A percentile compares a stretch with the other conserved stretches of the same genome.
phyloP scores from a whole-genome alignment of 2,329 filamentous ascomycete species.

The Trichophyton schoenleinii region DNA sequence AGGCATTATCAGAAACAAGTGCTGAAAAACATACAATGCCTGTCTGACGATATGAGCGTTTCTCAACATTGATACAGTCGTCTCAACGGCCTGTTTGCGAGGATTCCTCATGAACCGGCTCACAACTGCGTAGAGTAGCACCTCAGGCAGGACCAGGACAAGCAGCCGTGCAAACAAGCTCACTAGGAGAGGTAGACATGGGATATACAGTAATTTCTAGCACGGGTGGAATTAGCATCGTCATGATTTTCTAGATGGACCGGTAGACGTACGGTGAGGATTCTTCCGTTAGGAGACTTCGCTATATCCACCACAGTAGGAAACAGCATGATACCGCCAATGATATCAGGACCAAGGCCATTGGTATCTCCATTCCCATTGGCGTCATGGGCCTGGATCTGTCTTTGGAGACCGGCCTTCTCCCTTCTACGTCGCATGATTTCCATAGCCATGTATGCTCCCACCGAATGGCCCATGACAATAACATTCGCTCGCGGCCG shows the following conservation, averaged over 20 bases:
- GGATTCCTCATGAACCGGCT: constrained; percentile 29
- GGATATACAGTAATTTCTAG: constrained; percentile 24
- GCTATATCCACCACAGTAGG: constrained; percentile 63
- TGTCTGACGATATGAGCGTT: constrained; percentile 40
- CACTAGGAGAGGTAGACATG: constrained; percentile 27
- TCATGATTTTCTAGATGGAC: too few relatives aligned
- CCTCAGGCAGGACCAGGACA: constrained; percentile 30
- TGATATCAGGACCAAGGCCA: constrained; percentile 25
- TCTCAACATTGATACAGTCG: constrained; percentile 40
- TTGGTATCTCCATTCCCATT: neutral
- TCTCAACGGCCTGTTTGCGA: constrained; percentile 30
- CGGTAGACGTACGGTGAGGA: constrained; percentile 30
- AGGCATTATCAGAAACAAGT: neutral
- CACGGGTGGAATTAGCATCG: neutral
- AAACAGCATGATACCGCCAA: constrained; percentile 53
- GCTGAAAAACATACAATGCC: constrained; percentile 33
- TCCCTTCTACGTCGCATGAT: constrained; percentile 47
- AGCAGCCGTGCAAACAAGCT: constrained; percentile 32
- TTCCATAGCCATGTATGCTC: constrained; percentile 59
- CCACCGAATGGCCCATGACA: constrained; percentile 62
- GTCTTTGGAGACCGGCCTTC: constrained; percentile 14
- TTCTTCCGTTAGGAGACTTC: constrained; percentile 46
- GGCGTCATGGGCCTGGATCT: neutral
- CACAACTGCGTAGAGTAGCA: constrained; percentile 33
- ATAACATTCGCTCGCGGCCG: constrained; percentile 37